Base-by-base conservation (phyloP, 345 rosid species). In the Balakata baccata region DNA sequence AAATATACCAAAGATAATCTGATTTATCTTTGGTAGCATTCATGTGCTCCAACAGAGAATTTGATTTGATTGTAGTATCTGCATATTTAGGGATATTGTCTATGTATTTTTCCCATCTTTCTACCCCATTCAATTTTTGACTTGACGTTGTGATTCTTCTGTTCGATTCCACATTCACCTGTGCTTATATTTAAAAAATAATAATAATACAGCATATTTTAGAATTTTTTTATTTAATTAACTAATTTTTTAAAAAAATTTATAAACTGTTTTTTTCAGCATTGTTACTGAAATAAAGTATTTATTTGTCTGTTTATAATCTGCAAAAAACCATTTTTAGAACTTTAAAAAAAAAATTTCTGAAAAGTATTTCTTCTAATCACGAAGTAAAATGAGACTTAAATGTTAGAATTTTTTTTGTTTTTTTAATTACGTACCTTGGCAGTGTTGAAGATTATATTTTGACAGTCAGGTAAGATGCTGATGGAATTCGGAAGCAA, bases 391-490 rank as follows among this genome's bases (percentile, higher is more conserved):
- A n/a, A n/a, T n/a, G n/a, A n/a, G n/a, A n/a, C n/a, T n/a, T n/a
- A n/a, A n/a, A n/a, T n/a, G n/a, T n/a, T n/a, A n/a, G n/a, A n/a
- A n/a, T n/a, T 29, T 29, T 29, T 29, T 29, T 29, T 29, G 1
- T 2, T 29, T 29, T 29, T 29, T 1, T 29, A 29, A 29, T 1
- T 29, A 29, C 34, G 22, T 84, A 88, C 98, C 91, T 86, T 81
- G 43, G 89, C 94, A 45, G 97, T 89, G 82, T 88, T 86, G 71
- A 90, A 92, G 74, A 78, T 81, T 58, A 80, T 84, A 50, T 71
- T 87, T 77, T 81, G 79, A 85, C 98, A 93, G 76, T 90, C 89
- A 46, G 88, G 92, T 54, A 90, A 70, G 66, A 93, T 82, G 72
- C 86, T 86, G 68, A 93, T 83, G 10, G 97, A 93, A 66, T 80